Evolutionary conservation across 257 asterid genomes (phyloP).

Genomic region (Thymus quinquecostatus): DNA sequence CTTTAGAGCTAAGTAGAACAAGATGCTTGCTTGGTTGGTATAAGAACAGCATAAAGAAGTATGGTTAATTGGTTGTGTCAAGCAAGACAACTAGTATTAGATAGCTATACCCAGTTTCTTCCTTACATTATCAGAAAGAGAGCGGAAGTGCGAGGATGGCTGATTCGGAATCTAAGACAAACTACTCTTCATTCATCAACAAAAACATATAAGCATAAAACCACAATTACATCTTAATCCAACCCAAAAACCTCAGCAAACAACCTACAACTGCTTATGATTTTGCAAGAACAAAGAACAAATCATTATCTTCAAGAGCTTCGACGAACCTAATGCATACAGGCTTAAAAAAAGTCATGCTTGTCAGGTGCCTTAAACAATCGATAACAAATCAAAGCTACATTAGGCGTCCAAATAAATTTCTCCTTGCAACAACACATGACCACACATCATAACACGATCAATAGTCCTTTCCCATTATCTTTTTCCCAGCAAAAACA

Average conservation of each 20-base stretch:
- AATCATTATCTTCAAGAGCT: not conserved
- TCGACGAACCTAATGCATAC: not conserved
- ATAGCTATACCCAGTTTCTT: not conserved
- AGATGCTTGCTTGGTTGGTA: not conserved
- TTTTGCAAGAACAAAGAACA: not conserved
- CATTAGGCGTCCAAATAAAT: not conserved
- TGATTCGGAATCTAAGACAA: not conserved
- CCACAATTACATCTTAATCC: not conserved
- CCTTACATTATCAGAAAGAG: not conserved
- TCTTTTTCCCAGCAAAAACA: not conserved
- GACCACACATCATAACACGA: not conserved
- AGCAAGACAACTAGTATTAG: not conserved
- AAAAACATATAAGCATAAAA: not conserved
- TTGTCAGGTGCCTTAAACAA: not conserved
- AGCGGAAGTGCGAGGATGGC: not conserved
- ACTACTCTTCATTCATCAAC: not conserved
- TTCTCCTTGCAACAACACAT: not conserved
- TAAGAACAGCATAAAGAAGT: not conserved
- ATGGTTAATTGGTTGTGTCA: not conserved
- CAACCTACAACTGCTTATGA: not conserved
- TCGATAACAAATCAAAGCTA: not conserved
- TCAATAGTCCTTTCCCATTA: not conserved
- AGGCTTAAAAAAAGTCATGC: slow-evolving; percentile 13
- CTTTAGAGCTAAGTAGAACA: not conserved
- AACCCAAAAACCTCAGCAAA: not conserved